Evolutionary conservation across 257 asterid species (phyloP).

Genomic region (Cordia subcordata): DNA sequence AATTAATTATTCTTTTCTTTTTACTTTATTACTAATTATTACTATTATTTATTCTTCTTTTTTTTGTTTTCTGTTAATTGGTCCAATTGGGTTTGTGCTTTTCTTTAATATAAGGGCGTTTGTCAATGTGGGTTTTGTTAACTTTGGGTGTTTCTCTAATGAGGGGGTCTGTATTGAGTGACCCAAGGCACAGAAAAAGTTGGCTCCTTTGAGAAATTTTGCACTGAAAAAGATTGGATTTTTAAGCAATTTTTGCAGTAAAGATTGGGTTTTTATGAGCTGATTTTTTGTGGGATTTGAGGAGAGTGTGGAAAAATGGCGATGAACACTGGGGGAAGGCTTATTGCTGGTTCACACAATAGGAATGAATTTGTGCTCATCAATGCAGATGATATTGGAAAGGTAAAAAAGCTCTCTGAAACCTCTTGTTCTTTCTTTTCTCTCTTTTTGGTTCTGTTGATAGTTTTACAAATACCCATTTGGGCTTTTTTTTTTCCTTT

Average conservation of each 20-base stretch:
- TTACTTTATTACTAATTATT: no score
- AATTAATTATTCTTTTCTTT: background rate
- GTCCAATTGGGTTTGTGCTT: background rate
- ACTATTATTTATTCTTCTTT: background rate
- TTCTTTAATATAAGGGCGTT: conserved; percentile 12
- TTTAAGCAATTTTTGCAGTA: conserved; percentile 10
- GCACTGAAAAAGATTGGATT: background rate
- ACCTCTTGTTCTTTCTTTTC: conserved; percentile 12
- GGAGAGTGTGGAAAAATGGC: conserved; percentile 29
- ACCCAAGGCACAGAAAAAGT: conserved; percentile 13
- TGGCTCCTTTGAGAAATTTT: conserved; percentile 20
- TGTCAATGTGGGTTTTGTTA: conserved; percentile 27
- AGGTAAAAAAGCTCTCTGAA: conserved; percentile 29
- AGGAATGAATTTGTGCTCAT: conserved; percentile 74
- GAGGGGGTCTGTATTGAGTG: conserved; percentile 46
- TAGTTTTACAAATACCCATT: background rate
- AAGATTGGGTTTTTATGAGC: conserved; percentile 26
- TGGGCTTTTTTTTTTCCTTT: background rate
- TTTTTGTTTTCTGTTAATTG: background rate
- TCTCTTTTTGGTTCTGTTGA: conserved; percentile 16
- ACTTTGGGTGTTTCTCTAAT: conserved; percentile 29
- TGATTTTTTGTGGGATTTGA: conserved; percentile 4
- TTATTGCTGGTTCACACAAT: conserved; percentile 82
- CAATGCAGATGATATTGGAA: conserved; percentile 83
- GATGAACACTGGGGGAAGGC: conserved; percentile 82